Base-by-base conservation (phyloP, 306 rosid genomes). In the Cyamopsis tetragonoloba region DNA sequence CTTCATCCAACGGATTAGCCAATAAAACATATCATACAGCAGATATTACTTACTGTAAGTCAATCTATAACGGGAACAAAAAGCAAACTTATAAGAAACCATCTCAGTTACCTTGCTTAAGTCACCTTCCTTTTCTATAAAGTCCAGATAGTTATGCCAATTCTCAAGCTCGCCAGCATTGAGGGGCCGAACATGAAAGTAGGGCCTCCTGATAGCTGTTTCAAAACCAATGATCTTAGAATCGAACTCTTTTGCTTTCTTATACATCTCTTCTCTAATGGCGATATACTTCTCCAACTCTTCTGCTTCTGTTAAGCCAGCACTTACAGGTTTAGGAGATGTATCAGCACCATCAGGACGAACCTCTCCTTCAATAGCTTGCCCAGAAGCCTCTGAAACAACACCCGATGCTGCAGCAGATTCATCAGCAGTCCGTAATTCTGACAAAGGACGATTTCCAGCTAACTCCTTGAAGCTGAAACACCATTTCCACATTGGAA, bases 161-260 rank as follows among this genome's bases (percentile, higher is more conserved):
- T 95, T 95, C 77, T 95, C 99, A 80, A 95, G 97, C 85, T 95
- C 99, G 59, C 84, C 88, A 77, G 83, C 82, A 81, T 83, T 88
- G 76, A 95, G 97, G 51, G 99, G 97, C 35, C 96, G 80, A 37
- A 95, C 96, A 39, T 95, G 99, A 82, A 91, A 95, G 81, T 95
- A 95, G 22, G 99, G 99, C 88, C 99, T 88, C 82, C 96, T 85
- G 71, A 95, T 95, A 79, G 95, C 91, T 90, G 97, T 82, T 91
- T 95, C 99, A 88, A 88, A 95, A 83, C 92, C 91, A 85, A 90
- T 83, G 90, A 95, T 95, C 95, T 90, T 95, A 76, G 96, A 91
- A 80, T 95, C 99, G 66, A 95, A 90, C 89, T 95, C 99, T 74
- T 95, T 95, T 77, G 99, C 95, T 82, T 88, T 90, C 89, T 79